Evolutionary conservation across 305 asterid genomes (phyloP).

Genomic region (Rubia balearica): DNA sequence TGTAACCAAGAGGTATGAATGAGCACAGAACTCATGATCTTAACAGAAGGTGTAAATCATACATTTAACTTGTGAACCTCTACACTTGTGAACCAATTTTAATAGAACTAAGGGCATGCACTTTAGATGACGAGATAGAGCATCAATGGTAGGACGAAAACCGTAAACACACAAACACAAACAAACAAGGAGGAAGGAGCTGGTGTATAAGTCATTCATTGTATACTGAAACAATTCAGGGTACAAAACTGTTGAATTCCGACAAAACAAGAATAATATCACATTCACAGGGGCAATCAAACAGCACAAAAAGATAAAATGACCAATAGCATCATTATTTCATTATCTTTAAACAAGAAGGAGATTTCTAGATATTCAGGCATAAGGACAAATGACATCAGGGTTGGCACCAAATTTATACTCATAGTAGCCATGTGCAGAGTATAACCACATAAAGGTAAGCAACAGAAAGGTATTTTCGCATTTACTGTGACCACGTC

Average conservation of each 20-base stretch:
- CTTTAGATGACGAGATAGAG: neutral
- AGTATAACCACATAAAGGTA: neutral
- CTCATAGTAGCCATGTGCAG: conserved; percentile 5
- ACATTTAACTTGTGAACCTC: neutral
- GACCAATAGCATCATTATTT: neutral
- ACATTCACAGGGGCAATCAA: neutral
- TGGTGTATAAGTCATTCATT: neutral
- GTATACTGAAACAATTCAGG: neutral
- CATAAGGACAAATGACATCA: neutral
- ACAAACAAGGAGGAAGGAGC: neutral
- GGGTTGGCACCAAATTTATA: neutral
- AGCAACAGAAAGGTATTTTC: neutral
- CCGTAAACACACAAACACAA: neutral
- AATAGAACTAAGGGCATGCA: neutral
- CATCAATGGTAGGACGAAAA: neutral
- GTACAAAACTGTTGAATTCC: neutral
- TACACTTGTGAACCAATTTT: neutral
- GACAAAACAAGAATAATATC: neutral
- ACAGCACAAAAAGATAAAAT: neutral
- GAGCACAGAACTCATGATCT: neutral
- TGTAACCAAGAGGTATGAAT: neutral
- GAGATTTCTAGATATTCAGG: neutral
- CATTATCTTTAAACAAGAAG: neutral
- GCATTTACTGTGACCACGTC: conserved; percentile 10
- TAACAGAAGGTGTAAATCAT: neutral